A percentile compares a stretch with the other conserved stretches of the same genome.
Conservation (phyloP, 2,329 filamentous ascomycete genomes). For the Aureobasidium subglaciale region DNA sequence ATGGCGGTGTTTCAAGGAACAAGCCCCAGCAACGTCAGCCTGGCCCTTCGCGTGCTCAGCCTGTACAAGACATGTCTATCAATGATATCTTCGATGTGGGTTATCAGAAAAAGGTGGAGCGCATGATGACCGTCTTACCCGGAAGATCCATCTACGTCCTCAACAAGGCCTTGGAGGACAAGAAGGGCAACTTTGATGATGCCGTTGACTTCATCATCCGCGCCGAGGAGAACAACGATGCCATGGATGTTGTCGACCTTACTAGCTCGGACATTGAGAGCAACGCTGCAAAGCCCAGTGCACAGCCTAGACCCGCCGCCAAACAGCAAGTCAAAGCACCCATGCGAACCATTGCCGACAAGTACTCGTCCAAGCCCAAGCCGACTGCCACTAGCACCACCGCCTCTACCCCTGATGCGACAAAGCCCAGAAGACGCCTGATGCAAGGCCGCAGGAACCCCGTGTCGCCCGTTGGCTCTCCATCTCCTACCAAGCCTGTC, state of each 20-base stretch:
- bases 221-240: slow-evolving; percentile 26
- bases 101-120: slow-evolving; percentile 44
- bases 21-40: slow-evolving; percentile 23
- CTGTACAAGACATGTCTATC: slow-evolving; percentile 39
- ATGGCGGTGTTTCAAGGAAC: slow-evolving; percentile 24
- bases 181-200: slow-evolving; percentile 48
- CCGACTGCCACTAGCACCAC: slow-evolving; percentile 17
- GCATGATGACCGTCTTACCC: slow-evolving; percentile 45
- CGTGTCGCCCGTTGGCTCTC: slow-evolving; percentile 20
- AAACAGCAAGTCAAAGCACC: slow-evolving; percentile 50
- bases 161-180: slow-evolving; percentile 43
- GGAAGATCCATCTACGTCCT: slow-evolving; percentile 40
- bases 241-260: slow-evolving; percentile 21
- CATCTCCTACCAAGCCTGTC: slow-evolving; percentile 17
- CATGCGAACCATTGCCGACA: slow-evolving; percentile 46
- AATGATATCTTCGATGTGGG: slow-evolving; percentile 46
- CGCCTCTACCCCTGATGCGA: slow-evolving; percentile 13
- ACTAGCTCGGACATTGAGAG: slow-evolving; percentile 35
- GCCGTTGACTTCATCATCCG: slow-evolving; percentile 43
- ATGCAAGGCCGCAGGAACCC: slow-evolving; percentile 43
- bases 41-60: slow-evolving; percentile 36
- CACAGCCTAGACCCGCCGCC: slow-evolving; percentile 38
- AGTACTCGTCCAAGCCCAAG: slow-evolving; percentile 21
- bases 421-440: slow-evolving; percentile 33
- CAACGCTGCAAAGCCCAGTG: slow-evolving; percentile 17